These are phyloP conservation scores for Sherardia arvensis DNA, from an alignment of 257 asterid species.

Conservation along the genomic window DNA sequence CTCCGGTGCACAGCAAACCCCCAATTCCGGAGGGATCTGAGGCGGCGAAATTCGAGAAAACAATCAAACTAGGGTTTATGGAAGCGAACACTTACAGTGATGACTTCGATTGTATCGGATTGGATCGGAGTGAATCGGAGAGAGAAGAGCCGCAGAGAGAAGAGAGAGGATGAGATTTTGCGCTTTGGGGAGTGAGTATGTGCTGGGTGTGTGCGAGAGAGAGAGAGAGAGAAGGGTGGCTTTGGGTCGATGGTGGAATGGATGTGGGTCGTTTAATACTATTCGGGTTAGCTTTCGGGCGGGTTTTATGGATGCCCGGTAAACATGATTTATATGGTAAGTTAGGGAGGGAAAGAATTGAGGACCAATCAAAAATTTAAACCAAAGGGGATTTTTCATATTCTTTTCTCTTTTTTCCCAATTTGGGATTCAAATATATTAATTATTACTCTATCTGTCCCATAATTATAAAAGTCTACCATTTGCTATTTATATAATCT, in stretches of 20 bases:
- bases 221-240: constrained; percentile 24
- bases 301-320: neutral
- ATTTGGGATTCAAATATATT: neutral
- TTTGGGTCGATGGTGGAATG: constrained; percentile 21
- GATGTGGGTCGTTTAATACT: neutral
- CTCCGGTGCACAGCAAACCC: constrained; percentile 1
- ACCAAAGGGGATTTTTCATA: neutral
- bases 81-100: constrained; percentile 32
- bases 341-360: neutral
- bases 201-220: constrained; percentile 22
- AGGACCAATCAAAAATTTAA: neutral
- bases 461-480: neutral
- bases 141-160: constrained; percentile 15
- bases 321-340: neutral
- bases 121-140: constrained; percentile 36
- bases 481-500: neutral
- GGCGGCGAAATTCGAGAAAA: neutral
- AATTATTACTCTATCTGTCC: neutral
- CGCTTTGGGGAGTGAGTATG: constrained; percentile 7
- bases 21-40: constrained; percentile 10
- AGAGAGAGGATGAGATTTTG: constrained; percentile 27
- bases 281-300: constrained; percentile 3
- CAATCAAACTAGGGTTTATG: constrained; percentile 10
- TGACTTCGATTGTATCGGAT: constrained; percentile 29
- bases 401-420: neutral